Evolutionary conservation across 495 filamentous ascomycete species (phyloP).

Genomic region (Antarctomyces pellizariae): DNA sequence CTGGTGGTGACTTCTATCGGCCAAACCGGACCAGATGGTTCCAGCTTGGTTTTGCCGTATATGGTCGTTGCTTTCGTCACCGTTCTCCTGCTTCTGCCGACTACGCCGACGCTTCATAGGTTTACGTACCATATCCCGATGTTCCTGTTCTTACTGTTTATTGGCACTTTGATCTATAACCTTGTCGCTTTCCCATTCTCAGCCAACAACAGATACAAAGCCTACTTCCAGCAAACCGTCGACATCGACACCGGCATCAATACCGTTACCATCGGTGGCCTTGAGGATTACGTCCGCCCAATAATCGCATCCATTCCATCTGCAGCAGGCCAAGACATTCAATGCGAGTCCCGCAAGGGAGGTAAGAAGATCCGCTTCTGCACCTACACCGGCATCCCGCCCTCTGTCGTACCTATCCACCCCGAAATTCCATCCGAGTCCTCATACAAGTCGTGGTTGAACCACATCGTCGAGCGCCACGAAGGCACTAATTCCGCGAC

Average conservation of each 20-base stretch:
- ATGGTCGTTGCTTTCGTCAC: constrained; percentile 40
- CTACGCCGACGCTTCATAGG: constrained; percentile 69
- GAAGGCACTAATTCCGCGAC: constrained; percentile 19
- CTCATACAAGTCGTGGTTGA: constrained; percentile 32
- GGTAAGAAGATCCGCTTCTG: constrained; percentile 22
- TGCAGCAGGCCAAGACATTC: constrained; percentile 32
- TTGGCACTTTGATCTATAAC: constrained; percentile 68
- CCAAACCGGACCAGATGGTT: constrained; percentile 67
- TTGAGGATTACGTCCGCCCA: constrained; percentile 43
- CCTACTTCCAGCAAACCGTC: constrained; percentile 66
- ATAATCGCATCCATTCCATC: constrained; percentile 48
- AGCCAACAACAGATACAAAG: constrained; percentile 48
- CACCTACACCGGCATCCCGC: constrained; percentile 42
- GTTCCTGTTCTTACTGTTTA: constrained; percentile 48
- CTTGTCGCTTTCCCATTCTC: constrained; percentile 79
- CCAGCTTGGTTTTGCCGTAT: constrained; percentile 40
- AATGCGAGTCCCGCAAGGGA: constrained; percentile 18
- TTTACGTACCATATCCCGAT: constrained; percentile 62
- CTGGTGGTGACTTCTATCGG: constrained; percentile 44
- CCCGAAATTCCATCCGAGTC: constrained; percentile 20
- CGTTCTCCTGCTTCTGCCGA: constrained; percentile 50
- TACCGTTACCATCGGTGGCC: constrained; percentile 41
- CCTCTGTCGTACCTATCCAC: constrained; percentile 26
- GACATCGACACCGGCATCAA: constrained; percentile 53
- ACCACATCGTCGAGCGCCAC: constrained; percentile 30